These are phyloP conservation scores for Apiotrichum domesticum DNA, from an alignment of 1,284 basidiomycete species.

Conservation along the genomic window DNA sequence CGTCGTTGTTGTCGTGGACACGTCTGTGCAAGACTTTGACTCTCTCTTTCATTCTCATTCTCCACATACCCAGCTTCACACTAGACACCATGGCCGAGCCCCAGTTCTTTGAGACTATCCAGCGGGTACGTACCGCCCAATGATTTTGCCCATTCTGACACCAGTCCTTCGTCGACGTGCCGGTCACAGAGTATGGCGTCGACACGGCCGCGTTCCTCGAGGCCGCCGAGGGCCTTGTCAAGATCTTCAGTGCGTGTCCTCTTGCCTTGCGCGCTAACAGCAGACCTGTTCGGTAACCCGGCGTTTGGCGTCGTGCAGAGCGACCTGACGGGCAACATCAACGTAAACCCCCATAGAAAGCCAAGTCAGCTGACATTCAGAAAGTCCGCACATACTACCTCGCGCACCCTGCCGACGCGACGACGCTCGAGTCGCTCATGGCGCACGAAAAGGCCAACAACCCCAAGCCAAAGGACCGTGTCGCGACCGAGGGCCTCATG, in stretches of 20 bases:
- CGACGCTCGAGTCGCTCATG: constrained; percentile 79
- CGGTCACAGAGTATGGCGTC: constrained; percentile 77
- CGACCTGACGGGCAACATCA: constrained; percentile 90
- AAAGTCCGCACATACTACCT: constrained; percentile 82
- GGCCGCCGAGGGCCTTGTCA: constrained; percentile 81
- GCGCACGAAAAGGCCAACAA: constrained; percentile 66
- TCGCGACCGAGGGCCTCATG: constrained; percentile 81
- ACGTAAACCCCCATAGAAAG: constrained; percentile 48
- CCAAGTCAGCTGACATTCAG: constrained; percentile 47
- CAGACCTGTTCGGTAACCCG: constrained; percentile 80
- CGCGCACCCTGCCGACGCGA: constrained; percentile 58
- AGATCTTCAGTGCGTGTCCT: constrained; percentile 70
- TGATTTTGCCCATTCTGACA: background rate
- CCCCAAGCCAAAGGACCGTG: constrained; percentile 61
- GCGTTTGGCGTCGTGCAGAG: constrained; percentile 80
- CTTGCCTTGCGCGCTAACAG: background rate
- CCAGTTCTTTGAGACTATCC: constrained; percentile 79
- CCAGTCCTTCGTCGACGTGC: constrained; percentile 85
- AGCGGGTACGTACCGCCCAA: constrained; percentile 53
- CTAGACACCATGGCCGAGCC: constrained; percentile 54
- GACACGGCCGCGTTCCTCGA: constrained; percentile 84
- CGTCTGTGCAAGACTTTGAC: no score
- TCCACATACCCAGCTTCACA: background rate
- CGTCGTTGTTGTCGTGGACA: no score
- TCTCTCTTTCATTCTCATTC: background rate